These are phyloP conservation scores for Tuber indicum DNA, from an alignment of 495 filamentous ascomycete species.

Conservation along the genomic window DNA sequence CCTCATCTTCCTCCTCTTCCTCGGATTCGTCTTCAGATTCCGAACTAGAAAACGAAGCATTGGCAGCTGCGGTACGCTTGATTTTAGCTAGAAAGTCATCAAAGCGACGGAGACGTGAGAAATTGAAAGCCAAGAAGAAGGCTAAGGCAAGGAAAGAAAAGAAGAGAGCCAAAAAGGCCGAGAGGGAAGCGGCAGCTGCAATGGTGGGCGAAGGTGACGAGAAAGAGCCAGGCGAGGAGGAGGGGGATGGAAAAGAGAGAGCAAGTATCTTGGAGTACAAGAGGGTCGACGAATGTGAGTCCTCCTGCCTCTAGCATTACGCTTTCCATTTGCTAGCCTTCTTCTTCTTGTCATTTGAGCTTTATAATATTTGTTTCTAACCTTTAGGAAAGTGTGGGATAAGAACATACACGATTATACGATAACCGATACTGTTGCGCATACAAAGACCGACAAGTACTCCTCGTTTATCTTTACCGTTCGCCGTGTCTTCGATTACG, in stretches of 20 bases:
- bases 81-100: constrained; percentile 38
- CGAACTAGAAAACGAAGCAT: constrained; percentile 42
- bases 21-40: constrained; percentile 44
- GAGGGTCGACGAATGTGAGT: constrained; percentile 69
- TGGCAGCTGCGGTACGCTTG: constrained; percentile 33
- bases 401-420: constrained; percentile 75
- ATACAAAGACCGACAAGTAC: constrained; percentile 65
- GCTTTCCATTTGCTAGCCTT: not conserved
- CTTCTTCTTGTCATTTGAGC: not conserved
- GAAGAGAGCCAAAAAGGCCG: constrained; percentile 46
- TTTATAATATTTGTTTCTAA: constrained; percentile 4
- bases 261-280: constrained; percentile 71
- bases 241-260: constrained; percentile 43
- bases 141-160: constrained; percentile 48
- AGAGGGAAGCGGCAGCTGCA: constrained; percentile 35
- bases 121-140: constrained; percentile 43
- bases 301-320: not conserved
- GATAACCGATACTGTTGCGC: constrained; percentile 70
- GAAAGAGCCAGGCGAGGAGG: constrained; percentile 38
- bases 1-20: constrained; percentile 40
- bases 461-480: constrained; percentile 84
- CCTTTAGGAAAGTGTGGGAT: constrained; percentile 55
- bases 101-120: constrained; percentile 40
- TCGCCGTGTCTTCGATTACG: constrained; percentile 77
- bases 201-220: constrained; percentile 39